Base-by-base conservation (phyloP, 768 basidiomycete species). In the Cyclocybe cylindracea region DNA sequence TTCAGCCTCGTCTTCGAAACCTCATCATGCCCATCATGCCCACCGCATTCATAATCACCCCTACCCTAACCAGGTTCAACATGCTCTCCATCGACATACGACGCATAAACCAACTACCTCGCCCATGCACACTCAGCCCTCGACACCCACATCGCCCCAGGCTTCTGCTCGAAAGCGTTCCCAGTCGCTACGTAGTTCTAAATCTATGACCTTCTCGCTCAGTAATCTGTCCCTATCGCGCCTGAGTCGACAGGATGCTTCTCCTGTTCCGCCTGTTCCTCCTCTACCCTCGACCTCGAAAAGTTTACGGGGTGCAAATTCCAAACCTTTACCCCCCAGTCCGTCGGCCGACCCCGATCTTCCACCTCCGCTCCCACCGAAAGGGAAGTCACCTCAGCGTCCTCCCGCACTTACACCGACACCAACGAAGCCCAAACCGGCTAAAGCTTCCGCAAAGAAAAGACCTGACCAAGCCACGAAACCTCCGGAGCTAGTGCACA, bases 401-500 rank as follows among this genome's bases (percentile, higher is more conserved):
- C 31, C 18, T n/a, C 46, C 48, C 11, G 41, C 39, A 37, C 50
- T 32, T 10, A 14, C 37, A 18, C 40, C 46, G 14, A 42, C 29
- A 2, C 48, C 44, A 19, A 42, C 41, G 16, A 39, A 36, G 18
- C 16, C 42, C 19, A 40, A 45, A 29, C 41, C 50, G 38, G 36
- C 48, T 13, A 9, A 14, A 37, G 9, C 36, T 10, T 51, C 48
- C 43, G 70, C 61, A 51, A 70, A 71, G 66, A 87, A 81, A 68
- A 78, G 75, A 55, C 65, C 66, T 18, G 53, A 63, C 2, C 68
- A 71, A 39, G 61, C 72, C 7, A 67, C 89, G 39, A 80, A 84
- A 57, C 86, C 88, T 39, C 97, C 97, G 1, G 84, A 90, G 46
- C 73, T 98, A 42, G 71, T 76, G 42, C 79, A 87, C 61, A 82